These are phyloP conservation scores for Phaeosphaeriaceae sp. DNA, from an alignment of 2,329 filamentous ascomycete genomes.

Conservation along the genomic window DNA sequence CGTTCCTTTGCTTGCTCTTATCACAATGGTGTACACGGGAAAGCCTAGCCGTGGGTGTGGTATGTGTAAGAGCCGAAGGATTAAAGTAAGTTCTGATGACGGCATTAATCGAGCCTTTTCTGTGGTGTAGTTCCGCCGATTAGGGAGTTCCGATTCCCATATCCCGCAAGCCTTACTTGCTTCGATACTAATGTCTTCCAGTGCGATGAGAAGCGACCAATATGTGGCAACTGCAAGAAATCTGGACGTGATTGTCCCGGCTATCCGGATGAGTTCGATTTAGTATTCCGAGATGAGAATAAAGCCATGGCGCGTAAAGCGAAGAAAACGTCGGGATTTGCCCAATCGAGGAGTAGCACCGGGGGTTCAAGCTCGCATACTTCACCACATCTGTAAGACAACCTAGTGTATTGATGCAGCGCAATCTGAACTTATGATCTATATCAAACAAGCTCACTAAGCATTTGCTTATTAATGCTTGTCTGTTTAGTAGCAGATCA, in stretches of 20 bases:
- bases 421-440: background rate
- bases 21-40: conserved; percentile 49
- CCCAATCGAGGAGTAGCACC: conserved; percentile 20
- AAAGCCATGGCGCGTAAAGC: conserved; percentile 69
- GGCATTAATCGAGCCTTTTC: background rate
- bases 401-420: background rate
- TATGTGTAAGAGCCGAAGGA: conserved; percentile 74
- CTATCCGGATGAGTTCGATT: conserved; percentile 69
- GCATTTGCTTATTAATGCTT: background rate
- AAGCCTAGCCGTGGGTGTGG: conserved; percentile 65
- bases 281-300: conserved; percentile 76
- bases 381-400: conserved; percentile 38
- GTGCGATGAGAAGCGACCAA: conserved; percentile 46
- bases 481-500: background rate
- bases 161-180: conserved; percentile 4
- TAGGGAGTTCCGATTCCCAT: background rate
- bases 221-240: conserved; percentile 46
- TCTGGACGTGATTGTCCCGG: conserved; percentile 40
- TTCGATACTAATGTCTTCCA: conserved; percentile 18
- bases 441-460: background rate
- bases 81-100: conserved; percentile 64
- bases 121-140: conserved; percentile 1
- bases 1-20: conserved; percentile 13
- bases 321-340: conserved; percentile 50
- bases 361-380: conserved; percentile 32